Evolutionary conservation across 257 asterid species (phyloP).

Genomic region (Perilla frutescens): DNA sequence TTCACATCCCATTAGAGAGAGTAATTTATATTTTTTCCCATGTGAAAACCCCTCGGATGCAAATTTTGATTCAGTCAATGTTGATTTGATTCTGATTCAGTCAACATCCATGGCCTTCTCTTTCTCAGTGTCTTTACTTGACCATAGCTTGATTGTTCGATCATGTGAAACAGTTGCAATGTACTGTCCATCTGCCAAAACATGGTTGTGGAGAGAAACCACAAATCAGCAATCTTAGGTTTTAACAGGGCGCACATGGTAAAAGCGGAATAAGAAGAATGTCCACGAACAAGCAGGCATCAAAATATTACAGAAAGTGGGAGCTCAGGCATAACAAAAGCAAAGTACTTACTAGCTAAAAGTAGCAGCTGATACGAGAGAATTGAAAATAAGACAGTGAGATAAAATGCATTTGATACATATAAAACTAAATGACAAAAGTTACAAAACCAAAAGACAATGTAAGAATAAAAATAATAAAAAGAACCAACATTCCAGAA

Average conservation of each 20-base stretch:
- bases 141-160: conserved; percentile 90
- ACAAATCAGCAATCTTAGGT: not conserved
- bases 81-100: conserved; percentile 33
- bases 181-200: conserved; percentile 75
- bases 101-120: conserved; percentile 79
- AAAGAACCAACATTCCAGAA: not conserved
- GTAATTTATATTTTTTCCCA: not conserved
- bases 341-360: not conserved
- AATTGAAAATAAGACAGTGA: no score
- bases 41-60: not conserved
- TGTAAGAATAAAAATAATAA: not conserved
- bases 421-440: not conserved
- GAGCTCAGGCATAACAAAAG: not conserved
- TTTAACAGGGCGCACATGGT: not conserved
- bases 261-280: not conserved
- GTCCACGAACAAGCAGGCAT: not conserved
- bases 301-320: conserved; percentile 4
- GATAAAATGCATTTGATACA: not conserved
- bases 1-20: not conserved
- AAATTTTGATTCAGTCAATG: not conserved
- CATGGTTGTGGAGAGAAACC: not conserved
- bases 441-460: not conserved
- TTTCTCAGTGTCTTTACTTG: conserved; percentile 63
- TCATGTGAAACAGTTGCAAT: conserved; percentile 89
- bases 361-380: not conserved